Evolutionary conservation across 768 basidiomycete species (phyloP).

Genomic region (Rhizopogon sp.): DNA sequence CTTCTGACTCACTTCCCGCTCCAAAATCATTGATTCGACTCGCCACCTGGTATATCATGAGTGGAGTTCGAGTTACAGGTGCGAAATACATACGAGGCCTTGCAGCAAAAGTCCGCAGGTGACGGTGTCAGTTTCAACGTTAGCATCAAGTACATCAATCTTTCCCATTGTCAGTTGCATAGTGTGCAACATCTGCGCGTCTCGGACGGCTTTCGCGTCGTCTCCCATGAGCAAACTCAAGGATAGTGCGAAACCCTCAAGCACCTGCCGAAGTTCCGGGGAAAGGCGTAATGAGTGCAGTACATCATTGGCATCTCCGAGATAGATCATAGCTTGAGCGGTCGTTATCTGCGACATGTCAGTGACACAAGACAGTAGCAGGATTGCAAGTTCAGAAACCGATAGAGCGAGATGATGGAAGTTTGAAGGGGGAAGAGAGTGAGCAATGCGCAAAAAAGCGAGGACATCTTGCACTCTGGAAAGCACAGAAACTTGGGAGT

Average conservation of each 20-base stretch:
- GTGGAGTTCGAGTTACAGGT: background rate
- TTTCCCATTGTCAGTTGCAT: constrained; percentile 56
- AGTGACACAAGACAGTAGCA: constrained; percentile 55
- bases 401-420: constrained; percentile 56
- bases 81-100: constrained; percentile 44
- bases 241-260: constrained; percentile 57
- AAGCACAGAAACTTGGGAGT: constrained; percentile 45
- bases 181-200: constrained; percentile 67
- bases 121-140: constrained; percentile 60
- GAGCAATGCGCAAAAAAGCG: constrained; percentile 51
- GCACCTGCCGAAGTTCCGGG: constrained; percentile 46
- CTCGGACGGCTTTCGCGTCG: constrained; percentile 63
- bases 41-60: constrained; percentile 38
- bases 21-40: constrained; percentile 59
- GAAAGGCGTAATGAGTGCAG: constrained; percentile 49
- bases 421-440: constrained; percentile 42
- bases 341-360: constrained; percentile 61
- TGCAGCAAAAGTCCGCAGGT: constrained; percentile 59
- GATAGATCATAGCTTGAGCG: constrained; percentile 48
- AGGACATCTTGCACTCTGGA: constrained; percentile 58
- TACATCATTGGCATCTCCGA: constrained; percentile 47
- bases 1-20: constrained; percentile 49
- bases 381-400: constrained; percentile 58
- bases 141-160: constrained; percentile 49
- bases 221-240: constrained; percentile 61